These are phyloP conservation scores for Annulohypoxylon nitens DNA, from an alignment of 495 filamentous ascomycete species.

Conservation along the genomic window DNA sequence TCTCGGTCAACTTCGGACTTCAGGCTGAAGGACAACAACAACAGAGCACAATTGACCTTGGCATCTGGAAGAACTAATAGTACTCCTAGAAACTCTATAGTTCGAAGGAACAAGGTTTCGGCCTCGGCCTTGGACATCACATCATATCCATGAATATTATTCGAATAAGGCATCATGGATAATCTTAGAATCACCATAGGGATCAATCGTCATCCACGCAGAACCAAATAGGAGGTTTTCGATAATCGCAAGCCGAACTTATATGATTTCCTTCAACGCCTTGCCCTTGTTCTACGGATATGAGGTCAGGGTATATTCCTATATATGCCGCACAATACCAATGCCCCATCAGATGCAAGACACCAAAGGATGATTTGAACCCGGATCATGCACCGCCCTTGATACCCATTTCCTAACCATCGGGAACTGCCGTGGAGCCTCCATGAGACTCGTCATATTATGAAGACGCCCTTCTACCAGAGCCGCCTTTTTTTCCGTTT, in stretches of 20 bases:
- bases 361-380: conserved; percentile 35
- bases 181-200: not conserved
- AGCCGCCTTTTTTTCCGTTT: conserved; percentile 20
- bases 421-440: conserved; percentile 15
- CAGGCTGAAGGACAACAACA: not conserved
- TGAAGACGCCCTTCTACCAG: conserved; percentile 13
- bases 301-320: conserved; percentile 43
- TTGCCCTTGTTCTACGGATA: conserved; percentile 40
- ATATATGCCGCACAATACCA: conserved; percentile 37
- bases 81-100: not conserved
- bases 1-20: not conserved
- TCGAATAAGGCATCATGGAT: not conserved
- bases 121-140: not conserved
- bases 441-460: conserved; percentile 20
- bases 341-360: conserved; percentile 21
- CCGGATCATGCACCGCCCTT: conserved; percentile 31
- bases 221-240: conserved; percentile 3
- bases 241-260: conserved; percentile 13
- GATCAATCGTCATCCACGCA: conserved; percentile 12
- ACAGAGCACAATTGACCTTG: not conserved
- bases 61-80: conserved; percentile 6
- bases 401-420: conserved; percentile 17
- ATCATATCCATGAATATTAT: not conserved
- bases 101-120: conserved; percentile 3
- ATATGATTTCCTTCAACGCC: conserved; percentile 36